Conservation (phyloP, 495 filamentous ascomycete genomes). For the Terfezia claveryi region DNA sequence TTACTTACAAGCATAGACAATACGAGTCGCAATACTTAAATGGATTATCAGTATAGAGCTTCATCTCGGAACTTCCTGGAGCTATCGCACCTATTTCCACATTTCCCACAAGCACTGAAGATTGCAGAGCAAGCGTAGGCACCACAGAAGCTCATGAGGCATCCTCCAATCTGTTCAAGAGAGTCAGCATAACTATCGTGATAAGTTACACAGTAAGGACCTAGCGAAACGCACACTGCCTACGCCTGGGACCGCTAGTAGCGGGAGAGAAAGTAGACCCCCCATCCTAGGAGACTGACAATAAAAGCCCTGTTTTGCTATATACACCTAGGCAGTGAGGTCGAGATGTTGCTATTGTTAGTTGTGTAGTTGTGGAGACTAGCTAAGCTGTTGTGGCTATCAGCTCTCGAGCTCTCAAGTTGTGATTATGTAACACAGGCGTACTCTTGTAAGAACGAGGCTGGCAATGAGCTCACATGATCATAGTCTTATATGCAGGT, state of each 20-base stretch:
- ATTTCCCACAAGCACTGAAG: slow-evolving; percentile 87
- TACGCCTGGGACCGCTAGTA: slow-evolving; percentile 68
- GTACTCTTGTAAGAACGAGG: too few relatives aligned
- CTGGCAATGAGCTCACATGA: too few relatives aligned
- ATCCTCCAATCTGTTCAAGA: slow-evolving; percentile 42
- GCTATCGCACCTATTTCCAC: slow-evolving; percentile 59
- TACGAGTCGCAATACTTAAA: slow-evolving; percentile 75
- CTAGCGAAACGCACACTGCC: slow-evolving; percentile 41
- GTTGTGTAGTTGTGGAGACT: too few relatives aligned
- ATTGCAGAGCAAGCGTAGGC: slow-evolving; percentile 87
- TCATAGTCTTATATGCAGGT: too few relatives aligned
- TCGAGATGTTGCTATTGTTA: too few relatives aligned
- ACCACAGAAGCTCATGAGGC: slow-evolving; percentile 73
- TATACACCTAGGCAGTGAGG: too few relatives aligned
- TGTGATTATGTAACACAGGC: too few relatives aligned
- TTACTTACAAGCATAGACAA: slow-evolving; percentile 54
- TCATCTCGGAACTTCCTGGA: too few relatives aligned
- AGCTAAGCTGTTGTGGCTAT: too few relatives aligned
- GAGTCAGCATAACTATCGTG: slow-evolving; percentile 5
- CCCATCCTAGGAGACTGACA: slow-evolving; percentile 37
- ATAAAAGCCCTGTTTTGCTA: too few relatives aligned
- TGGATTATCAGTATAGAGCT: slow-evolving; percentile 6
- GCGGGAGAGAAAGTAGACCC: slow-evolving; percentile 68
- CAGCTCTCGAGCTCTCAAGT: too few relatives aligned
- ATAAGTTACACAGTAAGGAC: slow-evolving; percentile 4